phyloP scores from a whole-genome alignment of 1,139 yeast genomes.

The Debaryomyces sp. region DNA sequence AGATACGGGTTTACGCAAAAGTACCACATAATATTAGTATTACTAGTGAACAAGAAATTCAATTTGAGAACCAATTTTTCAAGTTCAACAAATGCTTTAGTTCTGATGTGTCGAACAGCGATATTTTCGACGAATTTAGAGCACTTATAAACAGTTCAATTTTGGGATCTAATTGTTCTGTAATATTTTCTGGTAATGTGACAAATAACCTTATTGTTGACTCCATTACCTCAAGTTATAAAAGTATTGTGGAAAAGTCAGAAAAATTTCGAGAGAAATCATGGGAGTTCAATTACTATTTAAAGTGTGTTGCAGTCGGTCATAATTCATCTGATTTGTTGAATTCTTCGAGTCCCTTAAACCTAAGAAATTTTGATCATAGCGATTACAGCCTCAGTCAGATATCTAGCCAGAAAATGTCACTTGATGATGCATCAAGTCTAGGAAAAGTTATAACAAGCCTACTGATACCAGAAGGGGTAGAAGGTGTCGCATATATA shows the following conservation, averaged over 20 bases:
- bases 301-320: conserved; percentile 14
- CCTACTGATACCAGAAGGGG: conserved; percentile 7
- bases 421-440: conserved; percentile 13
- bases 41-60: conserved; percentile 1
- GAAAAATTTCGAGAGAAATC: conserved; percentile 5
- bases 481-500: conserved; percentile 4
- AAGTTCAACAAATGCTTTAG: conserved; percentile 25
- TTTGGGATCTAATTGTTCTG: conserved; percentile 21
- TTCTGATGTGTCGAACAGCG: conserved; percentile 8
- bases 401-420: conserved; percentile 25
- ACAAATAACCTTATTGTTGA: conserved; percentile 9
- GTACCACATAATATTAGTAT: not conserved
- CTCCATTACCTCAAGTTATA: conserved; percentile 16
- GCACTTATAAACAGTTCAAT: conserved; percentile 21
- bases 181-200: conserved; percentile 20
- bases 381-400: conserved; percentile 9
- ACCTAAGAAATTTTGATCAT: conserved; percentile 3
- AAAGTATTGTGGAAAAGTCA: conserved; percentile 12
- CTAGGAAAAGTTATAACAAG: conserved; percentile 7
- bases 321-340: conserved; percentile 16
- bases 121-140: conserved; percentile 25
- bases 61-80: conserved; percentile 4
- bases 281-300: conserved; percentile 16
- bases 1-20: conserved; percentile 35
- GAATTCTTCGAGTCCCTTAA: conserved; percentile 14